Evolutionary conservation across 371 early-diverging fungal species (phyloP).

Genomic region (Funneliformis caledonium): DNA sequence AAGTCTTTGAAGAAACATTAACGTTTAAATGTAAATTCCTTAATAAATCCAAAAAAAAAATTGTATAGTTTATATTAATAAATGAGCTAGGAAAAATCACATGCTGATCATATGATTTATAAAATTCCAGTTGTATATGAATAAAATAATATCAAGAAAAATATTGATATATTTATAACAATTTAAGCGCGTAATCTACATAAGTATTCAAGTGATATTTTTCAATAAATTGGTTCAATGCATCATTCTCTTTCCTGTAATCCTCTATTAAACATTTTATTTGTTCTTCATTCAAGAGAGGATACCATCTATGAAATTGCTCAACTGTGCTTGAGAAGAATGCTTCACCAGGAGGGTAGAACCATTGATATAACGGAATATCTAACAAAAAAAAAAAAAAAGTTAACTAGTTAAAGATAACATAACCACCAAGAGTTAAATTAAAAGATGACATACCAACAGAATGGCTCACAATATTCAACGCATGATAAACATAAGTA

Average conservation of each 20-base stretch:
- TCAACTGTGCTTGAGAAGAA: conserved; percentile 22
- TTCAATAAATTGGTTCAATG: neutral
- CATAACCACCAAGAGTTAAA: neutral
- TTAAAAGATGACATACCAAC: conserved; percentile 12
- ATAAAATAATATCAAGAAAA: too few relatives aligned
- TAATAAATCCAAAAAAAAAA: too few relatives aligned
- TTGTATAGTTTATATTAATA: too few relatives aligned
- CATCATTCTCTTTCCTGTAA: conserved; percentile 23
- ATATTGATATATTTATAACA: neutral
- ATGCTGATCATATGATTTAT: too few relatives aligned
- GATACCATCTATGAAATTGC: conserved; percentile 14
- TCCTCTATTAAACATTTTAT: conserved; percentile 16
- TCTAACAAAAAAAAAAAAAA: neutral
- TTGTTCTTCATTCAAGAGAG: conserved; percentile 1
- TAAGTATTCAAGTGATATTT: conserved; percentile 1
- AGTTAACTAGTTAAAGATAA: neutral
- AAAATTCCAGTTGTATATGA: too few relatives aligned
- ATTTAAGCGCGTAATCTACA: conserved; percentile 12
- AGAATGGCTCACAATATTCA: neutral
- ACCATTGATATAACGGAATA: conserved; percentile 27
- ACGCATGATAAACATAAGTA: conserved; percentile 23
- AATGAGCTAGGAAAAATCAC: too few relatives aligned
- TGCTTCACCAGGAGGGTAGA: conserved; percentile 21
- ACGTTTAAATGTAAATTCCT: too few relatives aligned
- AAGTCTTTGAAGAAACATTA: too few relatives aligned